phyloP scores from a whole-genome alignment of 306 rosid genomes.

The Castanea crenata region DNA sequence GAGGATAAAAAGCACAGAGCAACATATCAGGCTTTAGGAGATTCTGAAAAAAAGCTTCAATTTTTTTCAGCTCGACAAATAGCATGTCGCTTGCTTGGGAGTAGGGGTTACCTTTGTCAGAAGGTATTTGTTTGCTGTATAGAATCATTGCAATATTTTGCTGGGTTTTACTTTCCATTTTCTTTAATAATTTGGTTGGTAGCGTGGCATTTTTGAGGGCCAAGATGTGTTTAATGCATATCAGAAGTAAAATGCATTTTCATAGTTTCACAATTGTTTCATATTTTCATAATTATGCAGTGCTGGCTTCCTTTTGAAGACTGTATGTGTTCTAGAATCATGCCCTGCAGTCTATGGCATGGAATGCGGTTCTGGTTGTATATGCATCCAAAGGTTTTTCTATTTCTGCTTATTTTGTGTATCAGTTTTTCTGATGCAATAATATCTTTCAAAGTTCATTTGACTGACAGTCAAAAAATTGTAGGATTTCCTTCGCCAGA shows the following conservation, averaged over 20 bases:
- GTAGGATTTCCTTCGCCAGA: slow-evolving; percentile 91
- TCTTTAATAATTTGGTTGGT: not conserved
- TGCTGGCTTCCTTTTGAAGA: slow-evolving; percentile 94
- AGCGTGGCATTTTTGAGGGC: not conserved
- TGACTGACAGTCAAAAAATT: slow-evolving; percentile 9
- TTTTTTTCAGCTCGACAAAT: slow-evolving; percentile 88
- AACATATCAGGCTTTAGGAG: slow-evolving; percentile 64
- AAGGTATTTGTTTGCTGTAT: slow-evolving; percentile 46
- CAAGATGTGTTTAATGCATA: not conserved
- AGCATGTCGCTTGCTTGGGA: slow-evolving; percentile 93
- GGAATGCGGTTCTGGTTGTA: slow-evolving; percentile 85
- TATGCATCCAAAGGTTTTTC: slow-evolving; percentile 91
- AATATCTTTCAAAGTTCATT: not conserved
- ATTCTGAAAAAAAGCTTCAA: slow-evolving; percentile 74
- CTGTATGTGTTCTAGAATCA: slow-evolving; percentile 75
- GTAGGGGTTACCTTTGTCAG: slow-evolving; percentile 90
- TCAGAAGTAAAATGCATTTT: not conserved
- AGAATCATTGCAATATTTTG: not conserved
- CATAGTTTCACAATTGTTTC: not conserved
- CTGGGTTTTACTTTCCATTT: not conserved
- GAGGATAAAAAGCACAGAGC: slow-evolving; percentile 92
- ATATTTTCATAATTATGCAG: slow-evolving; percentile 36
- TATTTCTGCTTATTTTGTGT: slow-evolving; percentile 13
- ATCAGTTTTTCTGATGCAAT: not conserved
- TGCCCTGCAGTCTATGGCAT: slow-evolving; percentile 49